Base-by-base conservation (phyloP, 345 rosid genomes). In the Crucihimalaya himalaica region DNA sequence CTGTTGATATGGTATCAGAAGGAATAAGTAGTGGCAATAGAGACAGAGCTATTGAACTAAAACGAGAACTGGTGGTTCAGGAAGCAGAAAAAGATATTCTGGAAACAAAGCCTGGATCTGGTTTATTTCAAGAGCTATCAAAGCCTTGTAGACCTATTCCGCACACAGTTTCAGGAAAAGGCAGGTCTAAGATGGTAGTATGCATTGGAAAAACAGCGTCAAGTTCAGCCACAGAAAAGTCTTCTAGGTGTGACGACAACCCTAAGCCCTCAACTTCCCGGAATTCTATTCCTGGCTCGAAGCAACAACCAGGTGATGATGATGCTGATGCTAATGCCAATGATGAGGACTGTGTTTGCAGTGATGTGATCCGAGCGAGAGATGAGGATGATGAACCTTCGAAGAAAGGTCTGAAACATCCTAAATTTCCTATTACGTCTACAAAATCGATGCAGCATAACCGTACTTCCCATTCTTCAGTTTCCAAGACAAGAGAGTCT, bases 401-500 rank as follows among this genome's bases (percentile, higher is more conserved):
- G 35, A 74, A 73, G 62, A 88, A 82, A 86, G 21, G 75, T 42
- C 54, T 43, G 54, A 88, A 84, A 65, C 84, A 70, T 42, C 39
- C 77, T 29, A 83, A 78, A 71, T 74, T 82, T 43, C 77, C 85
- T 42, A 40, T 63, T 29, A 63, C 78, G 47, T 71, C 81, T 65
- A 72, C 81, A 10, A 90, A 83, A 82, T 68, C 46, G 1, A 61
- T 79, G 18, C 86, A 82, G 58, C 80, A 86, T 7, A 82, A 81
- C 84, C 88, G 90, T 80, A 72, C 65, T 63, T 83, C 86, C 43
- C 85, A 83, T 78, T 13, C 90, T 58, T 81, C 87, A 64, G 78
- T 59, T 76, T 78, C 85, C 62, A 88, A 83, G 81, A 81, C 85
- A 40, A 90, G 85, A 81, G 97, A 84, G 79, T 78, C 68, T 74